A percentile compares a stretch with the other conserved stretches of the same genome.
phyloP scores from a whole-genome alignment of 352 stramenopile genomes.

The Phytophthora pseudosyringae region DNA sequence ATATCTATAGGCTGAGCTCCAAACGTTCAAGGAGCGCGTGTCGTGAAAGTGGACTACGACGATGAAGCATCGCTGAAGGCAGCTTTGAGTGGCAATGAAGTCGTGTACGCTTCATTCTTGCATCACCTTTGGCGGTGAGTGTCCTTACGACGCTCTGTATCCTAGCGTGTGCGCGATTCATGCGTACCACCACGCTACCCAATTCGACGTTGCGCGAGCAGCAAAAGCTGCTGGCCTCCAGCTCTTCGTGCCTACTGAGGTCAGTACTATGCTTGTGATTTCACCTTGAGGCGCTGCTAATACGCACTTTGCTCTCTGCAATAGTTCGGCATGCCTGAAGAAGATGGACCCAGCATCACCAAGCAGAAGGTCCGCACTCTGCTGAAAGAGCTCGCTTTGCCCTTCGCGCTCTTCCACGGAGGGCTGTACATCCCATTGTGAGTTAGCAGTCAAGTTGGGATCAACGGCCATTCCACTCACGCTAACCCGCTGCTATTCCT shows the following conservation, averaged over 20 bases:
- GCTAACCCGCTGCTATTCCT: too few species aligned
- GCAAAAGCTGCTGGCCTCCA: constrained; percentile 32
- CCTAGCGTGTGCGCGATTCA: constrained; percentile 21
- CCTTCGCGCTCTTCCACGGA: constrained; percentile 28
- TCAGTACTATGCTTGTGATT: not conserved
- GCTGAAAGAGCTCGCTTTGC: constrained; percentile 29
- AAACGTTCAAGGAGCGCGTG: constrained; percentile 21
- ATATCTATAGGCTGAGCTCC: constrained; percentile 25
- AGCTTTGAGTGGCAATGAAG: constrained; percentile 25
- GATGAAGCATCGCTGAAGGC: constrained; percentile 23
- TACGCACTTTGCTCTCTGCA: too few species aligned
- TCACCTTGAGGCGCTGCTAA: too few species aligned
- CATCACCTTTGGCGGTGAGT: not conserved
- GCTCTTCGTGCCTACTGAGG: constrained; percentile 33
- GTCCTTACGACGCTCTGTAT: not conserved
- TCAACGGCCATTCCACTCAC: too few species aligned
- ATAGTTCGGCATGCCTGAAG: not conserved
- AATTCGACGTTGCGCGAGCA: constrained; percentile 6
- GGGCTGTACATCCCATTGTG: constrained; percentile 9
- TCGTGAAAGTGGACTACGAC: constrained; percentile 27
- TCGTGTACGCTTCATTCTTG: constrained; percentile 17
- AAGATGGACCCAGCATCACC: constrained; percentile 17
- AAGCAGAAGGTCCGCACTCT: constrained; percentile 26
- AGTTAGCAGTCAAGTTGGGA: too few species aligned
- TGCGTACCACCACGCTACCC: constrained; percentile 6